Percentiles rank a stretch among this genome's conserved stretches.
Conservation (phyloP, 768 basidiomycete genomes). For the Hebeloma cylindrosporum region DNA sequence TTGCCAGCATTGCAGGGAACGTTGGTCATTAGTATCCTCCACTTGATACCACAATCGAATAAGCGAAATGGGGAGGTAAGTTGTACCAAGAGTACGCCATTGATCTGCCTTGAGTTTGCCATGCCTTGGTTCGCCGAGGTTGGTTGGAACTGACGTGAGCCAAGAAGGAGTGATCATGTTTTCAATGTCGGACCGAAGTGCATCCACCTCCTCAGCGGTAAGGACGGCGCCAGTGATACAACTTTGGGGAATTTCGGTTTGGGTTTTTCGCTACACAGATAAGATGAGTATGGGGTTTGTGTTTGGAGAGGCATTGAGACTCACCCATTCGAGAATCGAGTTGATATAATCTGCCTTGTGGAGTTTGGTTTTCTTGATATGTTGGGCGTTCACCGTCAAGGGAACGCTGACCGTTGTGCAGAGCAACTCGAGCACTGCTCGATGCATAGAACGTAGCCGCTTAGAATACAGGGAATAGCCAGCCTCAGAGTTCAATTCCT, state of each 20-base stretch:
- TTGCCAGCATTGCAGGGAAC: constrained; percentile 21
- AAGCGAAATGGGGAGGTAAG: constrained; percentile 35
- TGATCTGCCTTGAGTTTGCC: constrained; percentile 36
- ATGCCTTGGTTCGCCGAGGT: constrained; percentile 21
- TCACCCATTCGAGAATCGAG: constrained; percentile 6
- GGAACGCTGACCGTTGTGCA: background rate
- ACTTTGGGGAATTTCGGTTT: background rate
- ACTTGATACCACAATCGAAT: constrained; percentile 31
- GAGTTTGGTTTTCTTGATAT: background rate
- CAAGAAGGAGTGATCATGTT: constrained; percentile 25
- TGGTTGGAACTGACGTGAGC: constrained; percentile 21
- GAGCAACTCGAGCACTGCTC: background rate
- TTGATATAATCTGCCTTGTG: background rate
- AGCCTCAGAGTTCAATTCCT: background rate
- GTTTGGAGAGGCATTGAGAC: background rate
- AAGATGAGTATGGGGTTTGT: background rate
- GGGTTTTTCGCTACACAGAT: background rate
- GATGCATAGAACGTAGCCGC: background rate
- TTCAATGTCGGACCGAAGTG: constrained; percentile 24
- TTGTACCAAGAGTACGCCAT: constrained; percentile 34
- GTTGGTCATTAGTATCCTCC: constrained; percentile 3
- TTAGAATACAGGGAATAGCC: background rate
- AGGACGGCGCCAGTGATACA: constrained; percentile 10
- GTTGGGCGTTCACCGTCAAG: background rate
- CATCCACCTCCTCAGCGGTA: constrained; percentile 12